phyloP scores from a whole-genome alignment of 108 stramenopile species.

The Schizochytrium sp. region DNA sequence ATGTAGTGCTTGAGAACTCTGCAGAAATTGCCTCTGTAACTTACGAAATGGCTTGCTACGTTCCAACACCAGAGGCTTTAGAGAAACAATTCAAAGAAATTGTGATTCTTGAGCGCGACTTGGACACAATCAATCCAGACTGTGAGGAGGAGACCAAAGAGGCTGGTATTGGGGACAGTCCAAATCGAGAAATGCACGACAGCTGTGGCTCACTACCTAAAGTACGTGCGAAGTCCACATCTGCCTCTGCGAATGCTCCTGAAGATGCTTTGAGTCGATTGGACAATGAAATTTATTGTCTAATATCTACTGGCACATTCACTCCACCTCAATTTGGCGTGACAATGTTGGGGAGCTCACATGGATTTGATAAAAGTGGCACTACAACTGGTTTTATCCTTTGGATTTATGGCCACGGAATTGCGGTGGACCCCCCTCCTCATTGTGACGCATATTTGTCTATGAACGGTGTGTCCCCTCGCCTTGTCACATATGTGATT shows the following conservation, averaged over 20 bases:
- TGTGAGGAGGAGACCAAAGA: conserved; percentile 2
- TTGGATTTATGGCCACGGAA: conserved; percentile 53
- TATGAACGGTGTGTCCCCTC: conserved; percentile 52
- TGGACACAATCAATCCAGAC: conserved; percentile 7
- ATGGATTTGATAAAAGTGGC: conserved; percentile 62
- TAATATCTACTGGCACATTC: conserved; percentile 29
- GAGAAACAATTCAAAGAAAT: conserved; percentile 59
- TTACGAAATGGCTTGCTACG: conserved; percentile 54
- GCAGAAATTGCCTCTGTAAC: background rate
- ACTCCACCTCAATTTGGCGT: conserved; percentile 62
- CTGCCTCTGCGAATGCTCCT: background rate
- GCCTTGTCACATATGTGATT: conserved; percentile 75
- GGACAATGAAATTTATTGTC: conserved; percentile 44
- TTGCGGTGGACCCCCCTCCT: conserved; percentile 64
- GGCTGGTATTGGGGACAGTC: background rate
- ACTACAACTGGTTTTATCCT: conserved; percentile 64
- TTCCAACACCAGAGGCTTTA: conserved; percentile 39
- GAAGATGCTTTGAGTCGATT: background rate
- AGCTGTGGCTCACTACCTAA: too few relatives aligned
- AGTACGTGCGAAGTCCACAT: too few relatives aligned
- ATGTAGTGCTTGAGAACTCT: conserved; percentile 9
- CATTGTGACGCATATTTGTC: conserved; percentile 43
- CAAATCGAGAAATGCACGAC: too few relatives aligned
- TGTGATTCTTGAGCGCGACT: conserved; percentile 48
- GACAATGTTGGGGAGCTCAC: conserved; percentile 62